Conservation (phyloP, 2,329 filamentous ascomycete genomes). For the Epichloe scottii region DNA sequence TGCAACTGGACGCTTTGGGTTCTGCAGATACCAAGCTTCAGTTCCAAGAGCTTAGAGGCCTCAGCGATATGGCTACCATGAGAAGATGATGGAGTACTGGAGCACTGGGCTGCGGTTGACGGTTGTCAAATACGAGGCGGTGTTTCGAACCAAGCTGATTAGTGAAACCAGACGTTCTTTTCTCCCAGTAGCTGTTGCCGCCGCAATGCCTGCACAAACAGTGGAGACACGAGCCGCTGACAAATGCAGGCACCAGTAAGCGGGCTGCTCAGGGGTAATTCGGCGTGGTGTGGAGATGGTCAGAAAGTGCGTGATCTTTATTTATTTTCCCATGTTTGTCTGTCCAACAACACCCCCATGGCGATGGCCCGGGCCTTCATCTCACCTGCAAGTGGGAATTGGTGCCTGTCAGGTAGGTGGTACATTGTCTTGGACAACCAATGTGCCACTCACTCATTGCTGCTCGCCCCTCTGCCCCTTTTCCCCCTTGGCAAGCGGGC, state of each 20-base stretch:
- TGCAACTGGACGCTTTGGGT: not conserved
- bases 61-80: too few species aligned
- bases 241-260: not conserved
- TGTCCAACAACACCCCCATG: not conserved
- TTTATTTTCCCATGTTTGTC: not conserved
- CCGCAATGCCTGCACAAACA: not conserved
- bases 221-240: not conserved
- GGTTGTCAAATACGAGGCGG: too few species aligned
- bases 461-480: not conserved
- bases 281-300: not conserved
- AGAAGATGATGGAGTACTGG: too few species aligned
- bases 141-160: too few species aligned
- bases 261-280: not conserved
- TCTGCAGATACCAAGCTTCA: not conserved
- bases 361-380: not conserved
- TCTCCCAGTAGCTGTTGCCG: too few species aligned
- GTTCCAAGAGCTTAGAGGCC: not conserved
- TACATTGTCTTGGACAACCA: not conserved
- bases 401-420: too few species aligned
- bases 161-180: too few species aligned
- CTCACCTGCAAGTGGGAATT: not conserved
- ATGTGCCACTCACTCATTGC: not conserved
- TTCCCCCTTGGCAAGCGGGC: not conserved
- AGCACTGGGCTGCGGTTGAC: too few species aligned
- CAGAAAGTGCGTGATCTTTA: not conserved